A percentile compares a stretch with the other conserved stretches of the same genome.
phyloP scores from a whole-genome alignment of 2,329 filamentous ascomycete genomes.

The Herpotrichia juniperi region DNA sequence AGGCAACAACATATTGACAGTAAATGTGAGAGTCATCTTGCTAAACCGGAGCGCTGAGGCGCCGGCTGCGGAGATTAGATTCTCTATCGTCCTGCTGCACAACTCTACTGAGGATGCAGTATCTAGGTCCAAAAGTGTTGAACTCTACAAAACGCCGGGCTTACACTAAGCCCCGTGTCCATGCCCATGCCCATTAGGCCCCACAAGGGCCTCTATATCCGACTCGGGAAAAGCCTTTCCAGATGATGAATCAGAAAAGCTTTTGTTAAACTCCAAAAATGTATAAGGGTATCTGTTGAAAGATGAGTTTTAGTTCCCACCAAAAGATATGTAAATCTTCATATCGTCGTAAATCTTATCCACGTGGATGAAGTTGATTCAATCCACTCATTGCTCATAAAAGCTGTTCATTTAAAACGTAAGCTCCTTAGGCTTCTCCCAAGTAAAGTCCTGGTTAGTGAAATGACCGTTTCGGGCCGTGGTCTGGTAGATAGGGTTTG shows the following conservation, averaged over 20 bases:
- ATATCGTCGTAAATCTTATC: constrained; percentile 40
- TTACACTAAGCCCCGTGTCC: constrained; percentile 1
- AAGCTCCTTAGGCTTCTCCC: constrained; percentile 97
- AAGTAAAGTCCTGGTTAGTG: constrained; percentile 96
- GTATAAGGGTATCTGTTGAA: constrained; percentile 47
- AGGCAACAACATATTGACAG: too few relatives aligned
- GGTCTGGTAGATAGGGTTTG: constrained; percentile 96
- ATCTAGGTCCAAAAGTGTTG: neutral
- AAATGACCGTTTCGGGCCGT: constrained; percentile 99
- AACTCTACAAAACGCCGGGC: constrained; percentile 4
- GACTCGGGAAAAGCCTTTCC: constrained; percentile 35
- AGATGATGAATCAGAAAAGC: constrained; percentile 31
- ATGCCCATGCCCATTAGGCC: neutral
- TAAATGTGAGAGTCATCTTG: too few relatives aligned
- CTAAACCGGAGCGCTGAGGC: too few relatives aligned
- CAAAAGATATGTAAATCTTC: constrained; percentile 48
- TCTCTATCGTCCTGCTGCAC: neutral
- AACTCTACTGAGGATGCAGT: neutral
- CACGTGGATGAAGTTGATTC: constrained; percentile 48
- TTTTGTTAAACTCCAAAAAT: constrained; percentile 42
- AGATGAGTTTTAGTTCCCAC: constrained; percentile 43
- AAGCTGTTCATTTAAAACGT: constrained; percentile 72
- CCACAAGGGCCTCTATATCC: constrained; percentile 11
- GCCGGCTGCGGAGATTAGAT: neutral
- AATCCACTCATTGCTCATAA: constrained; percentile 41